Conservation (phyloP, 306 rosid genomes). For the Casuarina glauca region DNA sequence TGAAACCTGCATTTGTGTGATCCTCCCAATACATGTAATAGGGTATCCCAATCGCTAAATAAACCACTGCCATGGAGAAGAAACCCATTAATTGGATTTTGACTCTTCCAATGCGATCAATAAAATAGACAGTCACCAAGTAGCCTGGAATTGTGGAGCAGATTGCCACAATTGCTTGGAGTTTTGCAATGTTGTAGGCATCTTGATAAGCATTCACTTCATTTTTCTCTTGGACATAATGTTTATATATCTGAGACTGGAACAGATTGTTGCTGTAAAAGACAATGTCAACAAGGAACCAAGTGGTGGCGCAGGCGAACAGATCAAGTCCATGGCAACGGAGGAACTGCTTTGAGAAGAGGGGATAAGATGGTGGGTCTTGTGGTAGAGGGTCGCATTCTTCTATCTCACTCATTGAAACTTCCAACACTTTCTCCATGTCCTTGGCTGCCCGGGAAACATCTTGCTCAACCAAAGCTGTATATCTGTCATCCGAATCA, state of each 20-base stretch:
- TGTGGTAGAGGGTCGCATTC: slow-evolving; percentile 41
- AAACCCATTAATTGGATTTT: slow-evolving; percentile 67
- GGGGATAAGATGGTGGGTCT: slow-evolving; percentile 24
- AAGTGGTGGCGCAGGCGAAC: slow-evolving; percentile 48
- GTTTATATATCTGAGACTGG: slow-evolving; percentile 55
- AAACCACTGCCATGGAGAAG: slow-evolving; percentile 53
- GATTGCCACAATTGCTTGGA: slow-evolving; percentile 57
- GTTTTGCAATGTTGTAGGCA: slow-evolving; percentile 37
- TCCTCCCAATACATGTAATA: slow-evolving; percentile 45
- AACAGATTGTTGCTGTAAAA: slow-evolving; percentile 74
- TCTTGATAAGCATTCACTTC: slow-evolving; percentile 25
- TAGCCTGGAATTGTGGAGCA: slow-evolving; percentile 81
- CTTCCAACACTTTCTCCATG: slow-evolving; percentile 68
- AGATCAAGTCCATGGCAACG: slow-evolving; percentile 68
- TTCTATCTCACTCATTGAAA: slow-evolving; percentile 42
- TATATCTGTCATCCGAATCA: slow-evolving; percentile 42
- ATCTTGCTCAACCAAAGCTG: slow-evolving; percentile 69
- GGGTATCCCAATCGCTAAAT: slow-evolving; percentile 55
- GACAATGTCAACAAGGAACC: slow-evolving; percentile 73
- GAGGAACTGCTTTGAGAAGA: slow-evolving; percentile 52
- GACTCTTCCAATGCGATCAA: slow-evolving; percentile 69
- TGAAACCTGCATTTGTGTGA: slow-evolving; percentile 12
- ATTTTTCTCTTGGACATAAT: fast-evolving
- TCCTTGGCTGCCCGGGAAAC: slow-evolving; percentile 67
- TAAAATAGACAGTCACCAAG: slow-evolving; percentile 61